phyloP scores from a whole-genome alignment of 2,329 filamentous ascomycete species.

The Paecilomyces dactylethromorphus region DNA sequence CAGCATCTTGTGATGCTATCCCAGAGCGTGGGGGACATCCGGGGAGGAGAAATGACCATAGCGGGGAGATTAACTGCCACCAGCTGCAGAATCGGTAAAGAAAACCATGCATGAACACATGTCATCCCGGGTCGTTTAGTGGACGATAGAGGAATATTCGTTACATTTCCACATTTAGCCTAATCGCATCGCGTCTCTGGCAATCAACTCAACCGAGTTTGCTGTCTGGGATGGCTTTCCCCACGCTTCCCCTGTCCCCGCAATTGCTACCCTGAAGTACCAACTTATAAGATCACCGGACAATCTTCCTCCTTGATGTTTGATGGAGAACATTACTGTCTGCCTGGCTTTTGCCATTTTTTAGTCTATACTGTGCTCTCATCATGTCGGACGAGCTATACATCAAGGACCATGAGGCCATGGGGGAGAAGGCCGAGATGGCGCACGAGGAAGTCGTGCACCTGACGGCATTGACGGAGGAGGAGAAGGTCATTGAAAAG shows the following conservation, averaged over 20 bases:
- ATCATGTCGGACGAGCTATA: slow-evolving; percentile 1
- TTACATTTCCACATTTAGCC: neutral
- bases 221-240: neutral
- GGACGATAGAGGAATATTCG: neutral
- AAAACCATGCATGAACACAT: neutral
- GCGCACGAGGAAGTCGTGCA: slow-evolving; percentile 10
- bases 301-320: neutral
- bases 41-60: neutral
- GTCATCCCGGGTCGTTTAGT: neutral
- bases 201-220: neutral
- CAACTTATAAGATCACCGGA: neutral
- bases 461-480: slow-evolving; percentile 12
- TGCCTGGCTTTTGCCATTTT: neutral
- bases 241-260: neutral
- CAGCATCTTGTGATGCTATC: neutral
- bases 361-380: neutral
- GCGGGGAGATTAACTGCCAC: neutral
- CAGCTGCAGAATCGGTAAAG: neutral
- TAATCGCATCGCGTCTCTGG: neutral
- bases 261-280: neutral
- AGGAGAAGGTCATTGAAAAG: slow-evolving; percentile 30
- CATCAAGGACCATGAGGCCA: slow-evolving; percentile 9
- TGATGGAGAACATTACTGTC: neutral
- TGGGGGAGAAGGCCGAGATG: slow-evolving; percentile 15
- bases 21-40: neutral